A percentile compares a stretch with the other conserved stretches of the same genome.
Evolutionary conservation across 2,329 filamentous ascomycete species (phyloP).

Genomic region (Fusarium tricinctum): DNA sequence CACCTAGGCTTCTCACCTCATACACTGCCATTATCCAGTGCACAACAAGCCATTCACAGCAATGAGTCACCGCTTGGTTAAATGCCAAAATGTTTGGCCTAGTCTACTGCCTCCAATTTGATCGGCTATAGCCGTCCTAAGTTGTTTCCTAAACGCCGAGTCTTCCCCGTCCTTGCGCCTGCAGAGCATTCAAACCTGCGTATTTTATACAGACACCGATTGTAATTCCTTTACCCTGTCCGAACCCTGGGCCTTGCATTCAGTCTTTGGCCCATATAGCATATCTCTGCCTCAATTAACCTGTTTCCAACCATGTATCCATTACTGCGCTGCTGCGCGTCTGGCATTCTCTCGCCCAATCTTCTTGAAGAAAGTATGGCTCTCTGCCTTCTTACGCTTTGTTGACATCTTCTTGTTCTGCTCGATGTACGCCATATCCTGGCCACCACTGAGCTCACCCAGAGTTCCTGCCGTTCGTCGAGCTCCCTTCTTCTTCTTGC

Average conservation of each 20-base stretch:
- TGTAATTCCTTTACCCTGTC: neutral
- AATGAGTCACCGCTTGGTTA: neutral
- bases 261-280: constrained; percentile 19
- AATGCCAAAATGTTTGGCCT: constrained; percentile 6
- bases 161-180: constrained; percentile 39
- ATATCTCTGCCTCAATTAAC: neutral
- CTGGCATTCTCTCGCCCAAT: constrained; percentile 59
- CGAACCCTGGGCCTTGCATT: constrained; percentile 14
- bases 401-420: constrained; percentile 75
- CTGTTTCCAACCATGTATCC: constrained; percentile 14
- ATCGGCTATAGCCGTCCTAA: constrained; percentile 21
- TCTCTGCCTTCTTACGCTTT: constrained; percentile 59
- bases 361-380: constrained; percentile 60
- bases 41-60: neutral
- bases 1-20: constrained; percentile 16
- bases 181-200: constrained; percentile 2
- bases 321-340: constrained; percentile 53
- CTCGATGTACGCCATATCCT: constrained; percentile 97
- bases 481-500: constrained; percentile 70
- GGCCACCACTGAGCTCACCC: constrained; percentile 87
- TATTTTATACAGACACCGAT: neutral
- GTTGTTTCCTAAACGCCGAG: constrained; percentile 45
- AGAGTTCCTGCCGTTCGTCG: constrained; percentile 87
- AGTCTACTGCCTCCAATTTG: constrained; percentile 29
- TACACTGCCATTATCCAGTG: constrained; percentile 1